Evolutionary conservation across 2,329 filamentous ascomycete genomes (phyloP).

Genomic region (Emmonsiellopsis sp.): DNA sequence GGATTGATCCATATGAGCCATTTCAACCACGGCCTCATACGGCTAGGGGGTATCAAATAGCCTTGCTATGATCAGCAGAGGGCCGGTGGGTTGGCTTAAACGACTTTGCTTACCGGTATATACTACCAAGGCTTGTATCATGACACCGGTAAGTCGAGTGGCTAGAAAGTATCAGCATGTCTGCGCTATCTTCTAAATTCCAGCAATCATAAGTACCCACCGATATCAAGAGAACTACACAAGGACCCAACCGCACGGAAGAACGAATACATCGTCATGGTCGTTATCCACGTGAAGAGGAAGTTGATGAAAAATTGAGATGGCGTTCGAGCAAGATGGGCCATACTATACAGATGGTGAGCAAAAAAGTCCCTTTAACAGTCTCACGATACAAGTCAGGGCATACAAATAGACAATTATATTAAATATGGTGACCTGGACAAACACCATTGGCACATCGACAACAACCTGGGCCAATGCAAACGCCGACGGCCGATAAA

Average conservation of each 20-base stretch:
- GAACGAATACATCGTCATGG: constrained; percentile 48
- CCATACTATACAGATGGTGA: constrained; percentile 33
- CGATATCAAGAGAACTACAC: constrained; percentile 42
- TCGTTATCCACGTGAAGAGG: constrained; percentile 45
- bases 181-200: not conserved
- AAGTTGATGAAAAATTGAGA: constrained; percentile 56
- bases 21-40: constrained; percentile 56
- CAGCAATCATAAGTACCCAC: constrained; percentile 17
- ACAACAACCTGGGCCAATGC: constrained; percentile 50
- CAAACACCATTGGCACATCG: constrained; percentile 48
- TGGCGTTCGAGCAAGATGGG: constrained; percentile 45
- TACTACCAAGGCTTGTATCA: constrained; percentile 45
- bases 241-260: constrained; percentile 43
- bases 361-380: not conserved
- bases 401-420: constrained; percentile 51
- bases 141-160: constrained; percentile 41
- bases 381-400: not conserved
- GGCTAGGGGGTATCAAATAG: constrained; percentile 52
- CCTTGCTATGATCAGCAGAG: constrained; percentile 29
- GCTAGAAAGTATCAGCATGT: constrained; percentile 17
- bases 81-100: not conserved
- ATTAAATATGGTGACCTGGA: constrained; percentile 52
- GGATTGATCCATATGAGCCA: constrained; percentile 61
- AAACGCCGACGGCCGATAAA: constrained; percentile 55
- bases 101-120: constrained; percentile 39